Evolutionary conservation across 2,329 filamentous ascomycete genomes (phyloP).

Genomic region (Fusarium solani-melongenae): DNA sequence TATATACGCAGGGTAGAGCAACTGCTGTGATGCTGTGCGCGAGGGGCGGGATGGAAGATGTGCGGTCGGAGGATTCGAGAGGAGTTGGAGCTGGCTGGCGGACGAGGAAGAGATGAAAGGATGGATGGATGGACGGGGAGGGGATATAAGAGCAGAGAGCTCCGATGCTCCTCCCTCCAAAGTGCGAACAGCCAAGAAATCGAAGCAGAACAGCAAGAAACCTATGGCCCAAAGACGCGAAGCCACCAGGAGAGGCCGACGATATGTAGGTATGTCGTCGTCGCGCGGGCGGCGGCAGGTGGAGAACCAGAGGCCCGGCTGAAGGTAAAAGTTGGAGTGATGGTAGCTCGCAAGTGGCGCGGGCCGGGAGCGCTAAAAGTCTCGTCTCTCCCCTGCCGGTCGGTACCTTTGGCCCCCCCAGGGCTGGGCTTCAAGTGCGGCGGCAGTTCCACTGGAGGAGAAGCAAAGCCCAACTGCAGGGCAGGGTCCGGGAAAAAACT

Average conservation of each 20-base stretch:
- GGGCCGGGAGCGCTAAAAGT: slow-evolving; percentile 35
- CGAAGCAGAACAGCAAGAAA: slow-evolving; percentile 4
- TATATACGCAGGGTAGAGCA: not conserved
- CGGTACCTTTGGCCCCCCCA: slow-evolving; percentile 1
- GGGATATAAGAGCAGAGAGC: slow-evolving; percentile 32
- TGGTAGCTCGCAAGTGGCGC: slow-evolving; percentile 33
- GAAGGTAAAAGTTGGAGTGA: slow-evolving; percentile 36
- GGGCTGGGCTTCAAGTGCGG: not conserved
- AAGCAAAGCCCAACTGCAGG: not conserved
- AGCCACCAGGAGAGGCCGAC: slow-evolving; percentile 34
- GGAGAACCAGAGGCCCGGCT: slow-evolving; percentile 36
- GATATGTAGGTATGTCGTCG: slow-evolving; percentile 27
- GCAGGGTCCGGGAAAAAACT: not conserved
- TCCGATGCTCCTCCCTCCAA: slow-evolving; percentile 12
- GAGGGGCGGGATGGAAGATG: not conserved
- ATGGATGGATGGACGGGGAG: slow-evolving; percentile 10
- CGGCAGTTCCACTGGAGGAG: not conserved
- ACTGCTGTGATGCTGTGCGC: not conserved
- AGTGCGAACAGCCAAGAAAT: slow-evolving; percentile 1
- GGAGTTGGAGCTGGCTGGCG: not conserved
- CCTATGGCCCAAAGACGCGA: slow-evolving; percentile 13
- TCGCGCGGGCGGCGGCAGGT: slow-evolving; percentile 33
- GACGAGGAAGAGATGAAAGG: not conserved
- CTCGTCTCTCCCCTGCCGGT: not conserved
- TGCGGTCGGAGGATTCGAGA: not conserved